phyloP scores from a whole-genome alignment of 768 basidiomycete genomes.

The Cyathus striatus region DNA sequence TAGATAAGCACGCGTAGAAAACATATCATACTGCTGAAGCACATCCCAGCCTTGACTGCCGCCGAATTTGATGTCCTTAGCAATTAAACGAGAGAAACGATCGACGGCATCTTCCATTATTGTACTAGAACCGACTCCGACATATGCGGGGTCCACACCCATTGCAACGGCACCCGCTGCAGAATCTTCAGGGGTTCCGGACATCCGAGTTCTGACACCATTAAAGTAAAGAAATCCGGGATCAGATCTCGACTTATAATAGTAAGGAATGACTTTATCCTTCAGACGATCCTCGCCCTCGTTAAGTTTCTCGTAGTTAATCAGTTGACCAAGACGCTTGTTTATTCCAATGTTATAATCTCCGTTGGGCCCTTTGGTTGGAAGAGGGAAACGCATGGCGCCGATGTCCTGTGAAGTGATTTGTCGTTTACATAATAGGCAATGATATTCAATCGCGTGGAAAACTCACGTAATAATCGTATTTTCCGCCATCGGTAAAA shows the following conservation, averaged over 20 bases:
- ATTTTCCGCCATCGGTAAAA: slow-evolving; percentile 21
- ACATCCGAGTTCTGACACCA: slow-evolving; percentile 4
- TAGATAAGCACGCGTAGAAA: slow-evolving; percentile 9
- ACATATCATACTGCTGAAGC: slow-evolving; percentile 1
- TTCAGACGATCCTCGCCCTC: slow-evolving; percentile 12
- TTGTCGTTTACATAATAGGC: neutral
- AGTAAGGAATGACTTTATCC: slow-evolving; percentile 14
- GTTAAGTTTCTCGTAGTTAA: too few species aligned
- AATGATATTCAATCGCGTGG: neutral
- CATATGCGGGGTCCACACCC: neutral
- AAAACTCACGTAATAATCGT: slow-evolving; percentile 30
- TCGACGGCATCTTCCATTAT: too few species aligned
- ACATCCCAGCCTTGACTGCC: too few species aligned
- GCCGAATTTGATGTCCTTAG: too few species aligned
- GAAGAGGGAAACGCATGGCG: slow-evolving; percentile 37
- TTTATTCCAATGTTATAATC: slow-evolving; percentile 21
- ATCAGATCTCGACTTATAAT: slow-evolving; percentile 7
- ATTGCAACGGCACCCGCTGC: slow-evolving; percentile 3
- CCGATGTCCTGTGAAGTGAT: slow-evolving; percentile 25
- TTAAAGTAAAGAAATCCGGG: slow-evolving; percentile 8
- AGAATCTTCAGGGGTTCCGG: too few species aligned
- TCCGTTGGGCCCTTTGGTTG: too few species aligned
- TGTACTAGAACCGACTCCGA: too few species aligned
- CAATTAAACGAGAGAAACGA: neutral
- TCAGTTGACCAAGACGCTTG: slow-evolving; percentile 23